A percentile compares a stretch with the other conserved stretches of the same genome.
These are phyloP conservation scores for Dioscorea dumetorum DNA, from an alignment of 106 monocot species.

Conservation along the genomic window DNA sequence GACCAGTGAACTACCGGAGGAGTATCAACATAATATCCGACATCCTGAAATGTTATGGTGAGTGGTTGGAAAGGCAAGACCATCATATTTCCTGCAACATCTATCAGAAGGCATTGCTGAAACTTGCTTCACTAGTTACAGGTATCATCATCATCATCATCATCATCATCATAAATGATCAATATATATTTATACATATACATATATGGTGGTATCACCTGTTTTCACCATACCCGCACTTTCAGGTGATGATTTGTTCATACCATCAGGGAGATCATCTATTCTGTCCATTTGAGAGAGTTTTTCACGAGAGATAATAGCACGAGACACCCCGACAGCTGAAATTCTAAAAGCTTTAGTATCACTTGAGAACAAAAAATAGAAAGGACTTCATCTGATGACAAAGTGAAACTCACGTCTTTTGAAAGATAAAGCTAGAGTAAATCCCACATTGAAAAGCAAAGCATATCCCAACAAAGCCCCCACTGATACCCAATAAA, in stretches of 20 bases:
- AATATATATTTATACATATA: no score
- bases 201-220: constrained; percentile 17
- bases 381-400: no score
- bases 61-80: constrained; percentile 63
- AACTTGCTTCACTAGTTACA: background rate
- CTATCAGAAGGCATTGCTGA: no score
- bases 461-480: constrained; percentile 45
- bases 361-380: no score
- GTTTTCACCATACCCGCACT: constrained; percentile 9
- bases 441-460: constrained; percentile 55
- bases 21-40: constrained; percentile 63
- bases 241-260: background rate
- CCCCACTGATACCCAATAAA: constrained; percentile 68
- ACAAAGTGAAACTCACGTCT: constrained; percentile 18
- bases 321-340: constrained; percentile 51
- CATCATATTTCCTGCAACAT: no score
- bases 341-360: constrained; percentile 8
- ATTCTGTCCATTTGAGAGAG: constrained; percentile 10
- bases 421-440: constrained; percentile 46
- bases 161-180: no score
- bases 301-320: constrained; percentile 68
- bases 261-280: no score
- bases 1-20: constrained; percentile 43
- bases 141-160: no score
- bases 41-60: constrained; percentile 49